Base-by-base conservation (phyloP, 495 filamentous ascomycete genomes). In the Talaromyces nanjingensis region DNA sequence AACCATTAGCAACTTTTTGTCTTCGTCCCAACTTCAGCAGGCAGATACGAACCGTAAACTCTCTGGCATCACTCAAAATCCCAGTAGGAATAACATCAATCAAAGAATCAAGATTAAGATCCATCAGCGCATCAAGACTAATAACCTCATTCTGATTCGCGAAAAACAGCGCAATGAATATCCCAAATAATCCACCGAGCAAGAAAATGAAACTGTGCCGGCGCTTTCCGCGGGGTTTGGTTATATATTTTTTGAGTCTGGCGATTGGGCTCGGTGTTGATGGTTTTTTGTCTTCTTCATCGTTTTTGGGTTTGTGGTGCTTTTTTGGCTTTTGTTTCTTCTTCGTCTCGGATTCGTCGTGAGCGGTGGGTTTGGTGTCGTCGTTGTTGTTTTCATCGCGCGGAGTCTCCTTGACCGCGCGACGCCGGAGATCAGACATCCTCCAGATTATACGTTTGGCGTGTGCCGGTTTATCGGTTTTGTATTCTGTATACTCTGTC, bases 131-230 rank as follows among this genome's bases (percentile, higher is more conserved):
- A 52, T 91, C 89, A 63, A 97, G 77, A 63, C 89, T 90, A 66
- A 96, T 89, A 59, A 96, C 82, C 69, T 96, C 91, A 75, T 91
- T 89, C 71, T 83, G 90, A 58, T 87, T 84, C 20, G 91, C 93
- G 66, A 97, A 93, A 73, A 96, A 89, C 47, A 90, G 84, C 3
- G 93, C 93, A 29, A 88, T 79, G 9, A 91, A 76, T 62, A 97
- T 80, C 20, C 93, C 93, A 70, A 96, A 92, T 39, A 96, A 66
- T 34, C 90, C 91, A 31, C 93, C 93, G 39, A 96, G 73, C 7
- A 86, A 70, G 77, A 97, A 97, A 45, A 96, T 90, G 59, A 92
- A 84, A 1, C 86, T 85, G 75, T 84, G 88, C 59, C 86, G 85
- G 62, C 91, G 85, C 72, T 91, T 92, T 60, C 76, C 81, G 60